Evolutionary conservation across 176 grass and related monocot species (phyloP), one percentile per base, ranked within the genome.

Genomic region (Canna indica): DNA sequence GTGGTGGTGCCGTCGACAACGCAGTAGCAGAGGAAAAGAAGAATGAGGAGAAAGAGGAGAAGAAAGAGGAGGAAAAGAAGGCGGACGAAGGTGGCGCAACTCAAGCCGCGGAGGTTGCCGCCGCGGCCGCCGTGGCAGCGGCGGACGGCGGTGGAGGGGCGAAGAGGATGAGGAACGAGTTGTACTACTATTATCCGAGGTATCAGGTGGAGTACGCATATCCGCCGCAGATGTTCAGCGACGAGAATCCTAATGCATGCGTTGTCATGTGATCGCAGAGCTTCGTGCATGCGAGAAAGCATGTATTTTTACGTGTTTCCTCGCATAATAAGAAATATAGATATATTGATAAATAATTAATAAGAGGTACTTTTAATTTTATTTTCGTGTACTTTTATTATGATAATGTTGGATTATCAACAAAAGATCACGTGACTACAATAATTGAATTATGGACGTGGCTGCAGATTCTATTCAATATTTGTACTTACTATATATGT

Each of bases 181-280:
- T 30, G 2, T 60, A 31, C 27, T 60, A 30, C 27, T 31, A 60
- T 25, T 5, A 32, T 60, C 58, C 58, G 58, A 60, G 27, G 58
- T 60, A 60, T 15, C 26, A 7, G 3, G 58, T 32, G 58, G 58
- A 60, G 58, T 30, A 32, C 11, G 58, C 27, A 25, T 60, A 60
- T 31, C 58, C 58, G 58, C 58, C 58, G 58, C 58, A 60, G 58
- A 60, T 60, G 11, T 60, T 60, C 30, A 31, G 58, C 26, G 58
- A 60, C 15, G 58, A 60, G 28, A 60, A 30, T 31, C 59, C 59
- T 62, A 32, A 62, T 54, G 53, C 68, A 47, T 33, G 59, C 59
- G 28, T 32, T 17, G 11, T 31, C 28, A 62, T 62, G 59, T 62
- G 59, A 62, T 62, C 1, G 20, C 1, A 44, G 26, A 44, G 41